Base-by-base conservation (phyloP, 2,329 filamentous ascomycete genomes). In the Diplodia scrobiculata region DNA sequence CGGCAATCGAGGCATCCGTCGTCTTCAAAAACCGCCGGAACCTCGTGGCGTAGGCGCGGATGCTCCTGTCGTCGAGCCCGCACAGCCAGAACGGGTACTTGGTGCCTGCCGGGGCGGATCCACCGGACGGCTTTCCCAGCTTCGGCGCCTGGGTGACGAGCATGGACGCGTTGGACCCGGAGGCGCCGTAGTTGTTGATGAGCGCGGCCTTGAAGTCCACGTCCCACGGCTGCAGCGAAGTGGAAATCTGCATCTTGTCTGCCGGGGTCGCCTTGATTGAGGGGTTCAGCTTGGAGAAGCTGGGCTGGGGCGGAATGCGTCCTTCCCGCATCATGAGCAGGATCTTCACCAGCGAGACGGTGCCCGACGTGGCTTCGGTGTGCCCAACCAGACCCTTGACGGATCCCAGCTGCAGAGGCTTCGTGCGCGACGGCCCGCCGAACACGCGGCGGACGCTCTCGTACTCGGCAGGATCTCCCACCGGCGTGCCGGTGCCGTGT, bases 401-500 rank as follows among this genome's bases (percentile, higher is more conserved):
- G 1, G 73, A 69, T 5, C 73, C 75, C 2, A 78, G 41, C 50
- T 71, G 63, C 1, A 78, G 68, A 5, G 68, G 64, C 11, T 70
- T 41, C 5, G 67, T 5, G 41, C 7, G 25, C 48, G 71, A 71
- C 14, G 10, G 13, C 27, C 36, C 29, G 45, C 52, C 52, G 19
- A 84, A 79, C 0, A 82, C 79, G 13, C 77, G 76, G 48, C 78
- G 72, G 36, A 86, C 79, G 2, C 82, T 83, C 9, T 73, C 76
- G 0, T 82, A 81, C 68, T 87, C 85, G 17, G 82, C 80, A 0
- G 84, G 83, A 67, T 87, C 85, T 1, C 85, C 85, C 21, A 47
- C 21, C 64, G 60, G 64, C 5, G 65, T 87, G 5, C 84, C 84
- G 0, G 84, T 86, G 19, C 84, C 84, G 70, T 87, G 85, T 2